Conservation (phyloP, 108 stramenopile genomes). For the Skeletonema grethae region DNA sequence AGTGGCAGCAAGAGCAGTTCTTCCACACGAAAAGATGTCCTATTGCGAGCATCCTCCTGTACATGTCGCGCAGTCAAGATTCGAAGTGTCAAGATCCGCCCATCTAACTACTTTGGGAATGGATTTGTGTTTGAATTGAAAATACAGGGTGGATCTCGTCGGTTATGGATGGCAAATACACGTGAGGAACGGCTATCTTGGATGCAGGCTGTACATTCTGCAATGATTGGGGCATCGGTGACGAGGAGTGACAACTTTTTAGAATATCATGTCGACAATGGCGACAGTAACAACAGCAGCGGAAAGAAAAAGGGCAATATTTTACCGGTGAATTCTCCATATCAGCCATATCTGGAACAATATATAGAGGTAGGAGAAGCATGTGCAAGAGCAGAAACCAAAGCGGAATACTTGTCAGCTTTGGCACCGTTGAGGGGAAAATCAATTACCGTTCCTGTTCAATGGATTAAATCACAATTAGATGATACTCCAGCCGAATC, state of each 20-base stretch:
- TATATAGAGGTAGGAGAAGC: slow-evolving; percentile 60
- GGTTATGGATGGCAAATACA: slow-evolving; percentile 78
- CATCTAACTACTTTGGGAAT: slow-evolving; percentile 36
- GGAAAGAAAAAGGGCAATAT: slow-evolving; percentile 21
- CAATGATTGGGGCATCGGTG: slow-evolving; percentile 79
- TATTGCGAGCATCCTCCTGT: slow-evolving; percentile 55
- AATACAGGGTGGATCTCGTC: slow-evolving; percentile 59
- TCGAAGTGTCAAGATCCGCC: slow-evolving; percentile 51
- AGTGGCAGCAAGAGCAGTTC: slow-evolving; percentile 22
- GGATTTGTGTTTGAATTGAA: slow-evolving; percentile 51
- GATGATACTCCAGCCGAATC: slow-evolving; percentile 34
- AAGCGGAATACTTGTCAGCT: slow-evolving; percentile 59
- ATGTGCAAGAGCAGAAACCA: slow-evolving; percentile 53
- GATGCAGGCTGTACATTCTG: slow-evolving; percentile 79
- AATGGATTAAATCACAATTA: slow-evolving; percentile 79
- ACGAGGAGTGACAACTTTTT: slow-evolving; percentile 64
- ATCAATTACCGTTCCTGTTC: slow-evolving; percentile 68
- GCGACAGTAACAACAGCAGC: slow-evolving; percentile 30
- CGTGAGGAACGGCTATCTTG: slow-evolving; percentile 71
- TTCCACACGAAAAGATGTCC: slow-evolving; percentile 68
- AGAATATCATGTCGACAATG: slow-evolving; percentile 41
- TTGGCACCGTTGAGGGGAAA: slow-evolving; percentile 38
- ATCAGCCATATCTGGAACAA: slow-evolving; percentile 55
- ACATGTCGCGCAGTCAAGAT: slow-evolving; percentile 75
- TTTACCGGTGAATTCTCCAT: slow-evolving; percentile 49